Evolutionary conservation across 768 basidiomycete genomes (phyloP), one percentile per base, ranked within the genome.

Genomic region (Rhizopogon roseolus): DNA sequence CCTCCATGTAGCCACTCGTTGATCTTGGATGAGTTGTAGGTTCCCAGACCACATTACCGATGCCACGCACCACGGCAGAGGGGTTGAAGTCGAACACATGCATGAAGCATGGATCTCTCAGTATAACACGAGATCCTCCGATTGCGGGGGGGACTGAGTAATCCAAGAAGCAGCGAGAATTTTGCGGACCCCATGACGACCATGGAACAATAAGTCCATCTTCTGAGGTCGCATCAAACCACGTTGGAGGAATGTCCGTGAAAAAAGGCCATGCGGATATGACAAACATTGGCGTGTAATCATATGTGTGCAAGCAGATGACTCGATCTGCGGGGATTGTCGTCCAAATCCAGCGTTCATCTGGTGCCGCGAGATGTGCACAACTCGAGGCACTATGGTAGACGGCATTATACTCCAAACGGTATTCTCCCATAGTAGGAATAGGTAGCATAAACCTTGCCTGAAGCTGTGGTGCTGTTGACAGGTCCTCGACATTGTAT

Each of bases 361-460:
- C 10, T 41, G 19, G 10, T 41, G 40, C 10, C 6, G 25, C 22
- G 8, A 19, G 22, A 22, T 6, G 13, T 14, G 6, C 22, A 14
- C 22, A 25, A 41, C 5, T 41, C 13, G 38, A 25, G 22, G 22
- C 2, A 14, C 22, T 41, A 14, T 41, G 38, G n/a, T n/a, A n/a
- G 38, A 25, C 25, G 3, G 3, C 22, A 41, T 4, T 19, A 41
- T 22, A 25, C 22, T 4, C 11, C 6, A 41, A 13, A 25, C 1
- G 7, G 1, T 3, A 5, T 22, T 19, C 5, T 8, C n/a, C n/a
- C n/a, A n/a, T n/a, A n/a, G 8, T 0, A 1, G 3, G 9, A 39
- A 39, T 6, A n/a, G n/a, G n/a, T 7, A 39, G 38, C 38, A 17
- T 8, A 39, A 39, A 39, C 2, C n/a, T 42, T 27, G 22, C 22